Evolutionary conservation across 1,284 basidiomycete genomes (phyloP), one percentile per base, ranked within the genome.

Genomic region (Rhodotorula sp.): DNA sequence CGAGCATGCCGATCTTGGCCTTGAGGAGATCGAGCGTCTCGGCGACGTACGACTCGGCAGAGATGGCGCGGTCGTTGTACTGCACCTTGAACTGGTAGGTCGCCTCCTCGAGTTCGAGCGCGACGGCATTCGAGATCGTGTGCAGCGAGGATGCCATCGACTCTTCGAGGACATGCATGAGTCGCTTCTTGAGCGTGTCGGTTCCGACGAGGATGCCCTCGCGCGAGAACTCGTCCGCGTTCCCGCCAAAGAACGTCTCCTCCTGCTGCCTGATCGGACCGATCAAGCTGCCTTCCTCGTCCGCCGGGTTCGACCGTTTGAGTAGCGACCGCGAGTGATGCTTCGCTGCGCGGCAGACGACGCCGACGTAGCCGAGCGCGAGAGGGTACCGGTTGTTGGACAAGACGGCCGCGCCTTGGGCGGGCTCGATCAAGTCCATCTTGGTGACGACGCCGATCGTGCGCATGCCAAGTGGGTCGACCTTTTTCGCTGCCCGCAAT

Each of bases 31-130:
- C 95, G 82, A 98, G 89, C 4, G 93, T 94, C 82, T 99, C 96
- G 24, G 95, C 94, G 60, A 98, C 92, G 79, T 99, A 99, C 5
- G 91, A 94, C 80, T 99, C 96, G 19, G 96, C 89, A 0, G 91
- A 91, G 75, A 98, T 91, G 34, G 90, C 86, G 29, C 93, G 88
- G 81, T 99, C 96, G 79, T 99, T 99, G 84, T 99, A 99, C 81
- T 98, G 93, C 1, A 99, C 94, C 81, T 99, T 99, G 87, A 99
- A 99, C 81, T 98, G 94, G 81, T 99, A 99, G 36, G 88, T 89
- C 2, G 95, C 89, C 78, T 98, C 95, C 80, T 99, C 95, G 20
- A 98, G 86, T 80, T 99, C 96, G 47, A 96, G 86, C 78, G 96
- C 94, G 8, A 99, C 95, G 2, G 92, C 92, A 79, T 97, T 97